Evolutionary conservation across 306 rosid species (phyloP), one percentile per base, ranked within the genome.

Genomic region (Prunus fruticosa): DNA sequence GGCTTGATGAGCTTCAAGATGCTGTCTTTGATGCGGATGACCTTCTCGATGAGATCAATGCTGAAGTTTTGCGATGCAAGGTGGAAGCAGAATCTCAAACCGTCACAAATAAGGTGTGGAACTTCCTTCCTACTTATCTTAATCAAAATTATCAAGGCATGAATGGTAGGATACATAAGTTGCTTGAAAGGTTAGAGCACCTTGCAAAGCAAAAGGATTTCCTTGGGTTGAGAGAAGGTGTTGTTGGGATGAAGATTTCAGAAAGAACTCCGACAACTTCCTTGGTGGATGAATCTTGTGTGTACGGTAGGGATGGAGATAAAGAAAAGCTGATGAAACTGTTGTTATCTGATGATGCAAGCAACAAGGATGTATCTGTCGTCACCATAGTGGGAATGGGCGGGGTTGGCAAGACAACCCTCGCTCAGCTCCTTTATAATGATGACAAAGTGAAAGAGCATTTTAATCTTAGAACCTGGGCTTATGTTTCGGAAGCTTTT

Each of bases 321-420:
- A 46, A 16, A 46, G 46, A 41, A 3, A 12, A 12, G 20, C 43
- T 73, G 5, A 14, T 22, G 43, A 25, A 8, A n/a, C 3, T 1
- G 25, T 45, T 73, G 77, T 15, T 43, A 9, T 58, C 38, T 1
- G 76, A 53, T 72, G 51, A 54, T 30, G 8, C 45, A 1, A 11
- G 65, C 1, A 11, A n/a, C 43, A 14, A 16, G 6, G 2, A 34
- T 16, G 11, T 13, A 3, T 11, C 50, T 5, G 23, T 53, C 4
- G 38, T 72, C 43, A 50, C 76, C 16, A 71, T 71, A 30, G 22
- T 54, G 20, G 76, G 76, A 8, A 34, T 58, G 64, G 64, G 64
- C 25, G 64, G 64, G 6, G 32, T 58, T 58, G 64, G 64, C 23
- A 69, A 69, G 34, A 69, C 74, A 8, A 51, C 74, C 23, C 74